These are phyloP conservation scores for Eucalyptus regnans DNA, from an alignment of 345 rosid genomes.

Conservation along the genomic window DNA sequence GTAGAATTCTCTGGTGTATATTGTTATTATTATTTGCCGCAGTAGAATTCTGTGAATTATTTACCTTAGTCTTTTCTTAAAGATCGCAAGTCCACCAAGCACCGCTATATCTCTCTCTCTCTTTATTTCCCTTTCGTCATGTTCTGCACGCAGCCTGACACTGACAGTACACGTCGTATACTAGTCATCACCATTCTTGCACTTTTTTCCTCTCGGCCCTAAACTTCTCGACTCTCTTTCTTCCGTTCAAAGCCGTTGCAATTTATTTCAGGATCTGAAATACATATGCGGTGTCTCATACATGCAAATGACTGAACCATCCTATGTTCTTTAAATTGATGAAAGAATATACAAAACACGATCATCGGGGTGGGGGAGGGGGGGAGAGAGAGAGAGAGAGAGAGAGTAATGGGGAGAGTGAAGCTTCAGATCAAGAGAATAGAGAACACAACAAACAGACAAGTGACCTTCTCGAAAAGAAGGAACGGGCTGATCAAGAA, in stretches of 20 bases:
- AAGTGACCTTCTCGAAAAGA: conserved; percentile 29
- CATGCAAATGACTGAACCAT: not conserved
- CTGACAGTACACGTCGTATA: not conserved
- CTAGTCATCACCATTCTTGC: not conserved
- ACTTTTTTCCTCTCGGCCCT: not conserved
- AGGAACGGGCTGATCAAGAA: not conserved
- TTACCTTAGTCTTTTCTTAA: not conserved
- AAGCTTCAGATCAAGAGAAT: conserved; percentile 39
- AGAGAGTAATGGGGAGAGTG: conserved; percentile 27
- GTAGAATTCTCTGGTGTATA: not conserved
- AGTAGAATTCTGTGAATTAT: not conserved
- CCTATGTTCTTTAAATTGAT: not conserved
- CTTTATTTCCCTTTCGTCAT: not conserved
- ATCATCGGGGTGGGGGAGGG: not conserved
- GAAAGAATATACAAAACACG: not conserved
- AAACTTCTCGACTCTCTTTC: not conserved
- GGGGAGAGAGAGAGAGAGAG: not conserved
- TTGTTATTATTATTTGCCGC: not conserved
- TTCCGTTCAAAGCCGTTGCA: not conserved
- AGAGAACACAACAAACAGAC: conserved; percentile 36
- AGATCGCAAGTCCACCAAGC: not conserved
- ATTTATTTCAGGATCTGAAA: not conserved
- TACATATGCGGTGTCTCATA: not conserved
- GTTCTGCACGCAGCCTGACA: not conserved
- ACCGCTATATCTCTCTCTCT: not conserved